Evolutionary conservation across 345 rosid genomes (phyloP).

Genomic region (Cardamine occulta): DNA sequence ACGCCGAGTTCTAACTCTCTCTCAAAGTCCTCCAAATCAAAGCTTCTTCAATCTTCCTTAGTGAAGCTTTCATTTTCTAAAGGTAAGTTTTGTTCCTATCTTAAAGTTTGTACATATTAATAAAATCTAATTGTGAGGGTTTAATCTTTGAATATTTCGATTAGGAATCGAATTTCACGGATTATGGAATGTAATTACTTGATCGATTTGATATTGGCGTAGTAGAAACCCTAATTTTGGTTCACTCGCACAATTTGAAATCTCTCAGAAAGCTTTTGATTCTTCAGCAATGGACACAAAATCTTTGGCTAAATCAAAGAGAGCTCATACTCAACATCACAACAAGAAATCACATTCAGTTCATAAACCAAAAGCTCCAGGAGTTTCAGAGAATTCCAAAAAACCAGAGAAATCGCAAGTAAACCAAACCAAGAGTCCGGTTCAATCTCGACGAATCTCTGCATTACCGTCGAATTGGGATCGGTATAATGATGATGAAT

Average conservation of each 20-base stretch:
- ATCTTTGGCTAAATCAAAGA: slow-evolving; percentile 81
- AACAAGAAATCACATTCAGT: slow-evolving; percentile 55
- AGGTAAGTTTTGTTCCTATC: background rate
- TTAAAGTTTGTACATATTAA: background rate
- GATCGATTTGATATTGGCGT: background rate
- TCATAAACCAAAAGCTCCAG: slow-evolving; percentile 50
- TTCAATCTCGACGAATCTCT: slow-evolving; percentile 44
- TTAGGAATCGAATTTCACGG: background rate
- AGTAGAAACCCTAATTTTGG: slow-evolving; percentile 11
- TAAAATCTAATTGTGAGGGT: background rate
- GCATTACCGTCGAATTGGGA: slow-evolving; percentile 78
- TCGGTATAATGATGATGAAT: slow-evolving; percentile 67
- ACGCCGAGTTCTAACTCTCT: background rate
- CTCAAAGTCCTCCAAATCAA: slow-evolving; percentile 12
- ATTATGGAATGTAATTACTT: background rate
- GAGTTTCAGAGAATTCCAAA: slow-evolving; percentile 33
- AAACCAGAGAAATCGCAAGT: slow-evolving; percentile 42
- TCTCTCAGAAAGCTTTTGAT: slow-evolving; percentile 11
- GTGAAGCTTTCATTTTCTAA: background rate
- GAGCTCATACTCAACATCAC: slow-evolving; percentile 81
- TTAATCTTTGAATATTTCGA: background rate
- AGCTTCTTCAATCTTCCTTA: slow-evolving; percentile 25
- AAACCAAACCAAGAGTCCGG: slow-evolving; percentile 51
- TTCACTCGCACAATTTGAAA: background rate
- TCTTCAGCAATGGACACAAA: slow-evolving; percentile 63